phyloP scores from a whole-genome alignment of 2,329 filamentous ascomycete species.

The Paecilomyces sp. region DNA sequence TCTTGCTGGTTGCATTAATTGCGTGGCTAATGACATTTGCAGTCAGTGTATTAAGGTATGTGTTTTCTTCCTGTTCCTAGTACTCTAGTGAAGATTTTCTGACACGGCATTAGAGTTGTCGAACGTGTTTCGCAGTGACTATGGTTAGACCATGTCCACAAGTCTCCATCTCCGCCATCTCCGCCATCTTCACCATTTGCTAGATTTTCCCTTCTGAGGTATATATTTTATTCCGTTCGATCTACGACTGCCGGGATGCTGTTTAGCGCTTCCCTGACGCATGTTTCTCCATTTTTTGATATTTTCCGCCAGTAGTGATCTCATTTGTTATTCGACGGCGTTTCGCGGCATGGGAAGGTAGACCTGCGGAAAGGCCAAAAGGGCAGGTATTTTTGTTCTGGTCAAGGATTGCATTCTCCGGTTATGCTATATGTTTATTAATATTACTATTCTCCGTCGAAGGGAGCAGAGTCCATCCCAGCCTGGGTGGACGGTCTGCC shows the following conservation, averaged over 20 bases:
- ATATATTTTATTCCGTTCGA: background rate
- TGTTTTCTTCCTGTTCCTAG: background rate
- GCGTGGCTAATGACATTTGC: slow-evolving; percentile 90
- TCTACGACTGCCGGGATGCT: background rate
- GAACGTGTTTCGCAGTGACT: slow-evolving; percentile 20
- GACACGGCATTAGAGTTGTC: slow-evolving; percentile 28
- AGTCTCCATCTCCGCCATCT: slow-evolving; percentile 1
- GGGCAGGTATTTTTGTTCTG: background rate
- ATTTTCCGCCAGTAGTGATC: background rate
- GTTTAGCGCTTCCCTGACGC: background rate
- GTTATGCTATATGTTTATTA: background rate
- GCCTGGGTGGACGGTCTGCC: background rate
- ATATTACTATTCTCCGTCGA: background rate
- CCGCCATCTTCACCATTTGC: no score
- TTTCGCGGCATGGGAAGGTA: background rate
- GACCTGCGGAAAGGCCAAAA: background rate
- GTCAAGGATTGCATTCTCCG: background rate
- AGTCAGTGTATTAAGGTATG: slow-evolving; percentile 68
- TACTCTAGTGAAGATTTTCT: slow-evolving; percentile 8
- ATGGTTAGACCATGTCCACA: background rate
- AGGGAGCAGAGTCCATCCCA: background rate
- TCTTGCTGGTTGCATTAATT: slow-evolving; percentile 72
- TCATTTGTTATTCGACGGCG: background rate
- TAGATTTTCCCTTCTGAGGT: background rate
- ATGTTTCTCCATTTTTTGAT: background rate